Percentiles rank a stretch among this genome's conserved stretches.
phyloP scores from a whole-genome alignment of 768 basidiomycete genomes.

The Agaricus subrufescens region DNA sequence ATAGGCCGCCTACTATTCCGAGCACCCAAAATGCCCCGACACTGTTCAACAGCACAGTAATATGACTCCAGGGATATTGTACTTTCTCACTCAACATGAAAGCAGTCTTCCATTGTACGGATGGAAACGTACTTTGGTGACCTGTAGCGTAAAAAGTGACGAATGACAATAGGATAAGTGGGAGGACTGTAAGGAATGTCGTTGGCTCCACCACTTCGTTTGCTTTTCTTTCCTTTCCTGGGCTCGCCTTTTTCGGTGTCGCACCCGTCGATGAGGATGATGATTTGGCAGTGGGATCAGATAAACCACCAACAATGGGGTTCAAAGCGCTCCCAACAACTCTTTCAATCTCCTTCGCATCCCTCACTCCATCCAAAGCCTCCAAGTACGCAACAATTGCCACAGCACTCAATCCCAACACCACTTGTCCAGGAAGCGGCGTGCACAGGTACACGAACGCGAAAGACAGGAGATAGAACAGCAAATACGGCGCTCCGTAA shows the following conservation, averaged over 20 bases:
- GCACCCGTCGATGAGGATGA: not conserved
- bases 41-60: slow-evolving; percentile 75
- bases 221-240: not conserved
- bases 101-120: slow-evolving; percentile 93
- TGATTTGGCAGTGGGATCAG: not conserved
- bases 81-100: slow-evolving; percentile 75
- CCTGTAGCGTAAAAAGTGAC: slow-evolving; percentile 85
- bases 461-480: slow-evolving; percentile 73
- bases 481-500: slow-evolving; percentile 81
- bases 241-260: not conserved
- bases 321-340: slow-evolving; percentile 42
- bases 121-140: slow-evolving; percentile 84
- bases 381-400: slow-evolving; percentile 78
- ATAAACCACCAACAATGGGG: slow-evolving; percentile 29
- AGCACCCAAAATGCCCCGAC: slow-evolving; percentile 64
- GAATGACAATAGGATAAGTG: slow-evolving; percentile 71
- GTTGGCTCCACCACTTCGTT: slow-evolving; percentile 22
- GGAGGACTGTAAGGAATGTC: slow-evolving; percentile 15
- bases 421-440: slow-evolving; percentile 81
- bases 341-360: slow-evolving; percentile 50
- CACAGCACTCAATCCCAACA: slow-evolving; percentile 57
- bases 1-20: slow-evolving; percentile 43
- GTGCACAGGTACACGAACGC: slow-evolving; percentile 57
- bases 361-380: slow-evolving; percentile 75
- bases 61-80: slow-evolving; percentile 66